Base-by-base conservation (phyloP, 768 basidiomycete species). In the Suillus decipiens region DNA sequence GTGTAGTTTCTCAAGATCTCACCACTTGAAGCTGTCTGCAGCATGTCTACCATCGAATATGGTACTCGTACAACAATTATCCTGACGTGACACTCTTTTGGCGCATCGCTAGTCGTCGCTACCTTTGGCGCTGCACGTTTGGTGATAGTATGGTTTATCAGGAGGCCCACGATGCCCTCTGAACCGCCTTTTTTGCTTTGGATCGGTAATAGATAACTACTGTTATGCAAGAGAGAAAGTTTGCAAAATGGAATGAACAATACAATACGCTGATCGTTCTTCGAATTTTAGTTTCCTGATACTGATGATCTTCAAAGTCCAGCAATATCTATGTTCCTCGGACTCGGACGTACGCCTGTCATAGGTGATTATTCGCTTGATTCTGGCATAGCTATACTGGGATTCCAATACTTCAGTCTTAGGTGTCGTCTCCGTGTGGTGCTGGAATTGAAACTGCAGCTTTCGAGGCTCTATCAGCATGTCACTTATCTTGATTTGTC, bases 301-400 rank as follows among this genome's bases (percentile, higher is more conserved):
- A 42, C 56, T 41, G 33, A 50, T 42, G 42, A 41, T 43, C 22
- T 51, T 53, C 45, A 51, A 81, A 80, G 80, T 10, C 72, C 80
- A 5, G 77, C 80, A 24, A 69, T 77, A 7, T 82, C 81, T 15
- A 69, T 82, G 12, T 76, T 77, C 63, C 63, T 82, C 22, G 80
- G 81, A 7, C 63, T 82, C 22, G 80, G 81, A 7, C 74, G 76
- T 17, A 79, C 79, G 3, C 77, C 81, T 10, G 15, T 41, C 15
- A 17, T 15, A 41, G 39, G 39, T 15, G 39, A 77, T 81, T 2
- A 79, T 81, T 60, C 24, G 28, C 47, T 28, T 10, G 11, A 37
- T 14, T n/a, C 19, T 41, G 39, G 39, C 28, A 81, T 80, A 59
- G 45, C n/a, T 47, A 83, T 42, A 8, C 41, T 15, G 12, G 39